A percentile compares a stretch with the other conserved stretches of the same genome.
These are phyloP conservation scores for Entomortierella lignicola DNA, from an alignment of 192 early-diverging fungal species.

Conservation along the genomic window DNA sequence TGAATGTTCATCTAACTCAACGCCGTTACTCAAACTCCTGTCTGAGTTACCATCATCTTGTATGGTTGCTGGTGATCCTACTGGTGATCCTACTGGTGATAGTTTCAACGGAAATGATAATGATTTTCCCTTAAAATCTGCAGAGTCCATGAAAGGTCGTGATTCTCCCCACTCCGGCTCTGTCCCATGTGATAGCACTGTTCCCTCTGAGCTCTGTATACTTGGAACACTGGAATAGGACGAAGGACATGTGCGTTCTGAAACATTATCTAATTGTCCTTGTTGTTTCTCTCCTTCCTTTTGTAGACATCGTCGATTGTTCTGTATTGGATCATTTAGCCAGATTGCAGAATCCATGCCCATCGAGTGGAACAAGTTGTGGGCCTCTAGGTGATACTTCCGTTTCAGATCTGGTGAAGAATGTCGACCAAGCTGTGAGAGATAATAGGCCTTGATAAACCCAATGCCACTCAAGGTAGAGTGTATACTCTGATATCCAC, in stretches of 20 bases:
- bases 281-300: neutral
- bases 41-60: neutral
- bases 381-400: conserved; percentile 15
- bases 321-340: conserved; percentile 17
- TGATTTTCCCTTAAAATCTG: no score
- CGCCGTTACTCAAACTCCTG: conserved; percentile 1
- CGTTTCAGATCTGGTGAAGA: conserved; percentile 9
- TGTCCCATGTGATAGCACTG: no score
- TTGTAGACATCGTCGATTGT: neutral
- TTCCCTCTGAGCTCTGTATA: no score
- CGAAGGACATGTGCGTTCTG: neutral
- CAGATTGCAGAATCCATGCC: conserved; percentile 20
- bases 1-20: neutral
- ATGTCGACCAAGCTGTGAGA: conserved; percentile 55
- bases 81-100: no score
- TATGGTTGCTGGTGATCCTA: neutral
- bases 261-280: neutral
- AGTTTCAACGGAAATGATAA: no score
- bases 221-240: no score
- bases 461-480: conserved; percentile 49
- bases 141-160: no score
- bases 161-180: no score
- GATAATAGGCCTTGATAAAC: conserved; percentile 59
- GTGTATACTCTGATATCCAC: conserved; percentile 47
- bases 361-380: conserved; percentile 17